phyloP scores from a whole-genome alignment of 108 stramenopile genomes.

The Cyclostephanos invisitatus region DNA sequence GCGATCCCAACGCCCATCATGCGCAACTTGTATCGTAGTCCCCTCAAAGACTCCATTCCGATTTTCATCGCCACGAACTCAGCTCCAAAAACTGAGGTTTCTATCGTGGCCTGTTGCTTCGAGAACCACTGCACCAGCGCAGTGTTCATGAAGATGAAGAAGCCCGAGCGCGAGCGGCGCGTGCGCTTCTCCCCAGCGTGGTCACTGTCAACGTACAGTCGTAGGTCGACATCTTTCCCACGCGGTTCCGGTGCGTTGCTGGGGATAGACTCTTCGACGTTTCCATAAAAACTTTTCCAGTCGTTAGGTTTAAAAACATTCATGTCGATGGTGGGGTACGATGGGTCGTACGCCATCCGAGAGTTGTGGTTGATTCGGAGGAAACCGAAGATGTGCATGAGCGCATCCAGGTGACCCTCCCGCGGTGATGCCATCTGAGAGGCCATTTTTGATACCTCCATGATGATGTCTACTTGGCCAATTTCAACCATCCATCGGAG shows the following conservation, averaged over 20 bases:
- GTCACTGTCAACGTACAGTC: not conserved
- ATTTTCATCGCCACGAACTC: conserved; percentile 9
- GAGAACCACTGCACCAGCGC: conserved; percentile 1
- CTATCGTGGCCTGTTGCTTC: conserved; percentile 8
- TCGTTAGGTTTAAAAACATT: not conserved
- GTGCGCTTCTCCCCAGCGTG: conserved; percentile 6
- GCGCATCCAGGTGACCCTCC: conserved; percentile 29
- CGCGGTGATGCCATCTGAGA: conserved; percentile 24
- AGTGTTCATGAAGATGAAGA: not conserved
- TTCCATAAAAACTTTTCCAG: conserved; percentile 28
- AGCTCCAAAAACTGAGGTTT: conserved; percentile 9
- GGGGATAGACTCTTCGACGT: conserved; percentile 18
- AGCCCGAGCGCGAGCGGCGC: not conserved
- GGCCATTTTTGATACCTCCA: conserved; percentile 32
- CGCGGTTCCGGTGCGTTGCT: conserved; percentile 8
- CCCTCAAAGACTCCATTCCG: conserved; percentile 1
- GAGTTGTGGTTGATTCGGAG: not conserved
- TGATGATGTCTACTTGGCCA: conserved; percentile 34
- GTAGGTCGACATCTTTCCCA: conserved; percentile 12
- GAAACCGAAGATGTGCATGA: not conserved
- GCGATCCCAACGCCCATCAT: conserved; percentile 15
- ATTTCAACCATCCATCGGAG: conserved; percentile 43
- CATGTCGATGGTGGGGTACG: conserved; percentile 9
- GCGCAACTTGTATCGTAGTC: conserved; percentile 1
- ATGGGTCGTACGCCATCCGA: conserved; percentile 5